Conservation (phyloP, 2,329 filamentous ascomycete species). For the Microcyclosporella mali region DNA sequence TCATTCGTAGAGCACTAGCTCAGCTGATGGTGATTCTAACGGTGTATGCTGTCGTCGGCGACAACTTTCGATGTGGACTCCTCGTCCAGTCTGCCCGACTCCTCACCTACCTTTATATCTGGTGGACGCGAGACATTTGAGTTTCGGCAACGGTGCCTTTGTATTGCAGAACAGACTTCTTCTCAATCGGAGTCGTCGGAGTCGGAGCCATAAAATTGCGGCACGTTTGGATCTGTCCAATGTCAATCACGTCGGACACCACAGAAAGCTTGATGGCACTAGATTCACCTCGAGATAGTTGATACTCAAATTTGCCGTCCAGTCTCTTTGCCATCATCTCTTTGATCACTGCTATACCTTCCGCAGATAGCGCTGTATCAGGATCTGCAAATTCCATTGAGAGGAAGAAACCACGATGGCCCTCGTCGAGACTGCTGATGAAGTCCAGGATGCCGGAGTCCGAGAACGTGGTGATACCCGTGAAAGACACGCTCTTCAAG, state of each 20-base stretch:
- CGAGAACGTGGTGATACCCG: constrained; percentile 52
- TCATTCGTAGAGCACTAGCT: too few species aligned
- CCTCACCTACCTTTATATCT: too few species aligned
- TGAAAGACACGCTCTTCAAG: constrained; percentile 50
- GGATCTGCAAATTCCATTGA: constrained; percentile 42
- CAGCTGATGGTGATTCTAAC: too few species aligned
- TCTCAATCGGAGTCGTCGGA: constrained; percentile 30
- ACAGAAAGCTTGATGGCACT: neutral
- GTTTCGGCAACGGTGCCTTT: neutral
- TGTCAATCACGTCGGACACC: neutral
- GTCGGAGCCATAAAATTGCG: constrained; percentile 43
- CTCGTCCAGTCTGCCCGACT: too few species aligned
- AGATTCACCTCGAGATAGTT: constrained; percentile 5
- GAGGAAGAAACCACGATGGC: constrained; percentile 39
- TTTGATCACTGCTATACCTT: constrained; percentile 35
- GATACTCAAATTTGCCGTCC: constrained; percentile 24
- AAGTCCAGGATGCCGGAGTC: constrained; percentile 45
- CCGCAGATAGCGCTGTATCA: constrained; percentile 35
- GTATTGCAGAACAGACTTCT: neutral
- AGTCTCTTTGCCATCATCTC: constrained; percentile 35
- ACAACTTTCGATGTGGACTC: too few species aligned
- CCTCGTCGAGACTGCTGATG: constrained; percentile 35
- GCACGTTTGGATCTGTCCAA: constrained; percentile 38
- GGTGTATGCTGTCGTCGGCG: too few species aligned
- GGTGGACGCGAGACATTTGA: neutral